Base-by-base conservation (phyloP, 2,329 filamentous ascomycete genomes). In the Pestalotiopsis sp. region DNA sequence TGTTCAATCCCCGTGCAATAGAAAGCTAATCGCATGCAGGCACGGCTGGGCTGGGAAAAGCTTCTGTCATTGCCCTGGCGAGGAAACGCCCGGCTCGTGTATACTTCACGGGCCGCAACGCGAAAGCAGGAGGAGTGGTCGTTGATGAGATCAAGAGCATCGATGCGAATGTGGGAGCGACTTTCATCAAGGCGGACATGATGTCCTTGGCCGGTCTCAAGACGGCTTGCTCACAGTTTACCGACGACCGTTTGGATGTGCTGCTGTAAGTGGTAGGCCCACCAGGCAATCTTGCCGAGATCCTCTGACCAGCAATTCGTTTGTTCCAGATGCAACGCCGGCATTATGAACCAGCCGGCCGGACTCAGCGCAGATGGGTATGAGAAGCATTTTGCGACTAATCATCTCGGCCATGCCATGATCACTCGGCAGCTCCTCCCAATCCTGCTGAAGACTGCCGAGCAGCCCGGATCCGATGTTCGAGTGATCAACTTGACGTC, bases 91-190 rank as follows among this genome's bases (percentile, higher is more conserved):
- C 87, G 17, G 76, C 79, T 2, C 82, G 85, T 64, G 85, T 90
- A 67, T 87, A 85, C 76, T 81, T 89, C 66, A 84, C 80, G n/a
- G 85, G 84, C 1, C 83, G 86, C 41, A 84, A 80, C 41, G 77
- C 74, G 63, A 81, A 84, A 71, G 83, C 82, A 9, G 81, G 78
- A 17, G 77, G 80, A 23, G 80, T 80, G 13, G 82, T 86, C 25
- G 77, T 80, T 75, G 4, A 80, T 7, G 74, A 79, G 13, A 75
- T 80, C 31, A 73, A 76, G 39, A 68, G 75, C 25, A 73, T 79
- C 4, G 61, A 38, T 1, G 66, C 69, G 2, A 64, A 68, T 2
- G 73, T 73, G 1, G 69, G 67, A 1, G 49, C 73, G 41, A 76
- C 75, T 0, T 78, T 84, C 69, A 69, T 85, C 6, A 70, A 81